phyloP scores from a whole-genome alignment of 2,329 filamentous ascomycete genomes.

The Coleophoma cylindrospora region DNA sequence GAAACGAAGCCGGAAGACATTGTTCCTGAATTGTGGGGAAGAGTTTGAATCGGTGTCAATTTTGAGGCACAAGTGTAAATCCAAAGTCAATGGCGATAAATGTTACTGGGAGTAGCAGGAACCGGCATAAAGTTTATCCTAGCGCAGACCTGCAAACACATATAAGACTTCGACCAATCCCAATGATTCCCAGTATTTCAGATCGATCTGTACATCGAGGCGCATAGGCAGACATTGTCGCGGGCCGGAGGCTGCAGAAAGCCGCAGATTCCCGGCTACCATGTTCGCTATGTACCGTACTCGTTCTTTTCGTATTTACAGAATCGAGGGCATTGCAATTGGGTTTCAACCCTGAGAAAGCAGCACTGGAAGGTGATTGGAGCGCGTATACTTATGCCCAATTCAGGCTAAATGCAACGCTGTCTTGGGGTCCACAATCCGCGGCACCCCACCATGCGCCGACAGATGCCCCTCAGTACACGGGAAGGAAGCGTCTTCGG shows the following conservation, averaged over 20 bases:
- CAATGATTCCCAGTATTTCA: no score
- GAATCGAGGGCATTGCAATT: background rate
- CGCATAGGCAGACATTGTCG: background rate
- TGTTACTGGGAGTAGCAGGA: background rate
- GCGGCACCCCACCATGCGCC: background rate
- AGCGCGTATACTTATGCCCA: background rate
- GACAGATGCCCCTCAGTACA: background rate
- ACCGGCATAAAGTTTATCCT: background rate
- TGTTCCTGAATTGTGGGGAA: background rate
- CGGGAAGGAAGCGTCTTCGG: background rate
- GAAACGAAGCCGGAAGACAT: constrained; percentile 47
- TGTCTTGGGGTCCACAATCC: background rate
- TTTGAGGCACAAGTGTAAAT: background rate
- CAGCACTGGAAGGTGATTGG: background rate
- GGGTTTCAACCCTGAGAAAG: background rate
- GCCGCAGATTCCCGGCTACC: background rate
- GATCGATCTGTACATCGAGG: background rate
- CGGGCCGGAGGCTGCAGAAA: background rate
- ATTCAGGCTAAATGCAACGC: background rate
- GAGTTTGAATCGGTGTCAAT: background rate
- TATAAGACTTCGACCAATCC: background rate
- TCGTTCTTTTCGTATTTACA: background rate
- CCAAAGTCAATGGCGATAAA: background rate
- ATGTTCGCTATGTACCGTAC: background rate
- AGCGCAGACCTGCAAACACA: background rate